Base-by-base conservation (phyloP, 192 early-diverging fungal species). In the Podila epigama region DNA sequence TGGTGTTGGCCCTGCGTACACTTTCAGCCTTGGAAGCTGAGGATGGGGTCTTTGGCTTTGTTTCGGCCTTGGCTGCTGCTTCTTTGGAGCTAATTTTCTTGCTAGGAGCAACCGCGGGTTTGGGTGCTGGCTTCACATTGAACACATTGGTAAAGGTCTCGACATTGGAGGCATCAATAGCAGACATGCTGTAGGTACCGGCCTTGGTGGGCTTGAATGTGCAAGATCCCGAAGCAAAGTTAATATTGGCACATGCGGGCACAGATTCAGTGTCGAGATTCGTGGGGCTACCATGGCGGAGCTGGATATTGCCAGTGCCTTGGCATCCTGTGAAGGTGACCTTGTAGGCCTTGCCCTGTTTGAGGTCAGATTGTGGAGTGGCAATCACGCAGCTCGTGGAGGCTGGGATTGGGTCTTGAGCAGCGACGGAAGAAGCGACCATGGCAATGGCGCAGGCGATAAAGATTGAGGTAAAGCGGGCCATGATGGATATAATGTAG, bases 301-400 rank as follows among this genome's bases (percentile, higher is more conserved):
- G 32, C 34, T 22, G 11, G 58, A 59, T 39, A 6, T 59, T 29
- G 39, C 9, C 6, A n/a, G 12, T 18, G 1, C 58, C 58, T 6
- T 22, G 20, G 27, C 58, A 59, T 3, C 37, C 37, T 5, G 22
- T 28, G 20, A 33, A 59, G 27, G 58, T 59, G 36, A 59, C 20
- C 35, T 18, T 59, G 35, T 59, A 39, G 22, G 20, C 11, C 35
- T 41, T 41, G 58, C 39, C 58, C 4, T 27, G 37, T 28, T 59
- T 35, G 8, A 42, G 58, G 3, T 4, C 37, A 10, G 39, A 3
- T 16, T 28, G 35, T 12, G 39, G 58, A 22, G 58, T 59, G 18
- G 20, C 29, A 22, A 59, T 40, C 58, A 59, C 58, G 34, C 58
- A 59, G 3, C n/a, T n/a, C n/a, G 25, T 28, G 22, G 58, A 28